A percentile compares a stretch with the other conserved stretches of the same genome.
phyloP scores from a whole-genome alignment of 352 stramenopile species.

The Thraustotheca clavata region DNA sequence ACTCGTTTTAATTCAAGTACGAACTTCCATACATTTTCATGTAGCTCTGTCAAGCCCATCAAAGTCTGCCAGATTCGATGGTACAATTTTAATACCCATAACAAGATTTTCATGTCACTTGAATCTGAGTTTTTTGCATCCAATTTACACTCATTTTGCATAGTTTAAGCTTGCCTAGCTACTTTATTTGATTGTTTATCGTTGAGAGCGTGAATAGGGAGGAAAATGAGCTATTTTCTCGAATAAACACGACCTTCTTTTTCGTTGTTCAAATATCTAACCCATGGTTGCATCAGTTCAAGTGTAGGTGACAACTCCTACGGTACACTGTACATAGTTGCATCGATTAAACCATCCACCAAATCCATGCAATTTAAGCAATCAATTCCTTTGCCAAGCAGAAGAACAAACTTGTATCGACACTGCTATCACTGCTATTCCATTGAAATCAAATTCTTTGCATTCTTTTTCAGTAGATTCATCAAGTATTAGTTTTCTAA shows the following conservation, averaged over 20 bases:
- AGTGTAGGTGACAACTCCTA: not conserved
- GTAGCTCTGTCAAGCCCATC: too few relatives aligned
- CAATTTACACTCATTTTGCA: not conserved
- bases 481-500: too few relatives aligned
- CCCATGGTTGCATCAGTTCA: not conserved
- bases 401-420: not conserved
- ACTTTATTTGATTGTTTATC: not conserved
- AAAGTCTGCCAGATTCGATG: too few relatives aligned
- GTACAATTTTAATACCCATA: too few relatives aligned
- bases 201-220: not conserved
- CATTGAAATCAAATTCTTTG: not conserved
- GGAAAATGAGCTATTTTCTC: not conserved
- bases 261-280: not conserved
- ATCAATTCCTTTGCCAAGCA: not conserved
- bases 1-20: too few relatives aligned
- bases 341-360: not conserved
- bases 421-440: not conserved
- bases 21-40: too few relatives aligned
- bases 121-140: not conserved
- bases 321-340: not conserved
- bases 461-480: not conserved
- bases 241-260: not conserved
- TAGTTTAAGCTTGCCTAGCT: not conserved
- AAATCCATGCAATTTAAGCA: not conserved
- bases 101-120: not conserved